These are phyloP conservation scores for Ustilago trichophora DNA, from an alignment of 1,284 basidiomycete genomes.

Conservation along the genomic window DNA sequence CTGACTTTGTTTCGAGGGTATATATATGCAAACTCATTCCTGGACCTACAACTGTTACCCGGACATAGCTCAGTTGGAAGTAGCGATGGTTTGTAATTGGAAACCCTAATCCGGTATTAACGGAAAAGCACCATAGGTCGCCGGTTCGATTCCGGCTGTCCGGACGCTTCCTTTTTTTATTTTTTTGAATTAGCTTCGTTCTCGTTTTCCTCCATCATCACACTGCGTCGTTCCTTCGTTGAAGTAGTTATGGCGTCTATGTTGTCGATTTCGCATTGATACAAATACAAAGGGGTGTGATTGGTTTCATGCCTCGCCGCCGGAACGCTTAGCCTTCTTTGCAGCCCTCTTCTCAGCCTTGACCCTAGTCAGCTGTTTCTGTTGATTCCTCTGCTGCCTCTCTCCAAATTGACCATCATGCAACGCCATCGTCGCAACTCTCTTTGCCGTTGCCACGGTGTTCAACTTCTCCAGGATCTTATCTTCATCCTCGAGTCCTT, in stretches of 20 bases:
- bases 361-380: slow-evolving; percentile 69
- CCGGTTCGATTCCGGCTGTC: slow-evolving; percentile 56
- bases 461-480: slow-evolving; percentile 87
- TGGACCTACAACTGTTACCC: too few relatives aligned
- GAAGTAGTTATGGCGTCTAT: too few relatives aligned
- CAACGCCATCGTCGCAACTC: slow-evolving; percentile 86
- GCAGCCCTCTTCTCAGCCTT: slow-evolving; percentile 33
- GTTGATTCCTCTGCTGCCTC: slow-evolving; percentile 80
- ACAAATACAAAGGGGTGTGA: slow-evolving; percentile 35
- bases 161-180: slow-evolving; percentile 35
- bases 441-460: slow-evolving; percentile 86
- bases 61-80: slow-evolving; percentile 56
- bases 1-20: too few relatives aligned
- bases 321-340: slow-evolving; percentile 28
- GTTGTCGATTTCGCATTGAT: neutral
- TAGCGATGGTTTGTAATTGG: slow-evolving; percentile 57
- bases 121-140: slow-evolving; percentile 54
- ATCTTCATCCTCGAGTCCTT: slow-evolving; percentile 73
- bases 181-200: neutral
- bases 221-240: too few relatives aligned
- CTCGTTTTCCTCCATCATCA: neutral
- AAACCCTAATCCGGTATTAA: slow-evolving; percentile 51
- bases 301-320: too few relatives aligned
- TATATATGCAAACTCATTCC: too few relatives aligned
- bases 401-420: slow-evolving; percentile 91